phyloP scores from a whole-genome alignment of 164 flowering plant species.

The Echeveria elegans region DNA sequence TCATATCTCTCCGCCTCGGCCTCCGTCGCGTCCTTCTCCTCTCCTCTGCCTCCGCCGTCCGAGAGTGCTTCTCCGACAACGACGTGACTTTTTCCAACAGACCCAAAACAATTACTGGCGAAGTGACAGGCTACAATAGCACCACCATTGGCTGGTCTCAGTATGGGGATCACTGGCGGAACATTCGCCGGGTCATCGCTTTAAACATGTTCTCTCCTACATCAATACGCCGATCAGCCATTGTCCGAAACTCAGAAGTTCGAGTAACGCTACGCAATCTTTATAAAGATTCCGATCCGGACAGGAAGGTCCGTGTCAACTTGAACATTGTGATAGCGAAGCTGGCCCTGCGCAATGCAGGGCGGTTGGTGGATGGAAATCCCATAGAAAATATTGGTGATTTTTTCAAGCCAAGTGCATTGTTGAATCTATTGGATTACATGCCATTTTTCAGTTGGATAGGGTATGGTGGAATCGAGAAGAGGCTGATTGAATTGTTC shows the following conservation, averaged over 20 bases:
- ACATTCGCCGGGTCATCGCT: constrained; percentile 8
- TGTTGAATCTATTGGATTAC: not conserved
- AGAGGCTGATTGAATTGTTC: not conserved
- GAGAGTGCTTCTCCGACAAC: constrained; percentile 23
- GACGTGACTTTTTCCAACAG: constrained; percentile 25
- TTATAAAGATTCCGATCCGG: not conserved
- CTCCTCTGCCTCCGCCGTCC: constrained; percentile 14
- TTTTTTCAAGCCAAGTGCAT: not conserved
- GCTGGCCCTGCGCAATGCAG: not conserved
- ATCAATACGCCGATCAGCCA: not conserved
- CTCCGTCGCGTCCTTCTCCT: constrained; percentile 14
- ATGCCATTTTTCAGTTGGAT: not conserved
- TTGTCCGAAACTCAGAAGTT: not conserved
- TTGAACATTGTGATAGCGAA: not conserved
- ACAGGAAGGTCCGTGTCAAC: not conserved
- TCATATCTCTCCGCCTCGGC: constrained; percentile 10
- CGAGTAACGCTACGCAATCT: not conserved
- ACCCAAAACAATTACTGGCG: constrained; percentile 12
- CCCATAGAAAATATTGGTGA: not conserved
- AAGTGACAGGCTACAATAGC: constrained; percentile 4
- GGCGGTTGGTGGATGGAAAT: not conserved
- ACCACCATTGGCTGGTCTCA: constrained; percentile 9
- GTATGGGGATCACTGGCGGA: constrained; percentile 15
- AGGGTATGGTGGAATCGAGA: not conserved
- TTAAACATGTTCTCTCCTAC: not conserved